Percentiles rank a stretch among this genome's conserved stretches.
Conservation (phyloP, 1,284 basidiomycete genomes). For the Chiua sp. region DNA sequence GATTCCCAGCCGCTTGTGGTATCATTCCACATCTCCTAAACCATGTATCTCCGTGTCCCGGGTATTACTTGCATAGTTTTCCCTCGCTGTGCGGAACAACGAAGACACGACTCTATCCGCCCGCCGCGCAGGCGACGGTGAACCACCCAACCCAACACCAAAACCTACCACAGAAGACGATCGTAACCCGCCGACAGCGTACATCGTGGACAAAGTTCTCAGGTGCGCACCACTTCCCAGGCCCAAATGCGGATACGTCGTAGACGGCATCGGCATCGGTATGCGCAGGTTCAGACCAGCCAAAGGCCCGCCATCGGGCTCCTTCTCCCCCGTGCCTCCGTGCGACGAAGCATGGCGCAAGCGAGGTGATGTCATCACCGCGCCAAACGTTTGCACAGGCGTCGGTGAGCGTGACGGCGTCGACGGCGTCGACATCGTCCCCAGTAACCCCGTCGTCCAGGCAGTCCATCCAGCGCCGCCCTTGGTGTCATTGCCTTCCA, state of each 20-base stretch:
- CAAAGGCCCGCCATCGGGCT: constrained; percentile 29
- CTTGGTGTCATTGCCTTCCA: background rate
- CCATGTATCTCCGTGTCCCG: constrained; percentile 1
- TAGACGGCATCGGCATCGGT: constrained; percentile 51
- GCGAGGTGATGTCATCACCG: constrained; percentile 67
- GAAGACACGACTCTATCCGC: background rate
- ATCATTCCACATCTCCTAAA: constrained; percentile 31
- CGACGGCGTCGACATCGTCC: constrained; percentile 43
- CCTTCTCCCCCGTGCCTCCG: constrained; percentile 11
- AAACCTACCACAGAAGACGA: constrained; percentile 38
- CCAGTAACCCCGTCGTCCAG: constrained; percentile 56
- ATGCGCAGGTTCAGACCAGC: constrained; percentile 60
- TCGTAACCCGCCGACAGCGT: constrained; percentile 54
- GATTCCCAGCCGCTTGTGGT: no score
- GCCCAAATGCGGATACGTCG: constrained; percentile 16
- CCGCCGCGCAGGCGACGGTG: constrained; percentile 16
- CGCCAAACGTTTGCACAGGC: constrained; percentile 63
- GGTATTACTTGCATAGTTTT: background rate
- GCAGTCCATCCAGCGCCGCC: constrained; percentile 53
- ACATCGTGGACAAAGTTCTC: constrained; percentile 63
- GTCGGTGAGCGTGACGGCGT: constrained; percentile 23
- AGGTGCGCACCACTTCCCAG: constrained; percentile 33
- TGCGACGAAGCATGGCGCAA: constrained; percentile 52
- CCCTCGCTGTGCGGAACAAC: background rate
- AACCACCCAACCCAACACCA: constrained; percentile 25